Conservation (phyloP, 805 yeast genomes). For the Candida parachauliodes region DNA sequence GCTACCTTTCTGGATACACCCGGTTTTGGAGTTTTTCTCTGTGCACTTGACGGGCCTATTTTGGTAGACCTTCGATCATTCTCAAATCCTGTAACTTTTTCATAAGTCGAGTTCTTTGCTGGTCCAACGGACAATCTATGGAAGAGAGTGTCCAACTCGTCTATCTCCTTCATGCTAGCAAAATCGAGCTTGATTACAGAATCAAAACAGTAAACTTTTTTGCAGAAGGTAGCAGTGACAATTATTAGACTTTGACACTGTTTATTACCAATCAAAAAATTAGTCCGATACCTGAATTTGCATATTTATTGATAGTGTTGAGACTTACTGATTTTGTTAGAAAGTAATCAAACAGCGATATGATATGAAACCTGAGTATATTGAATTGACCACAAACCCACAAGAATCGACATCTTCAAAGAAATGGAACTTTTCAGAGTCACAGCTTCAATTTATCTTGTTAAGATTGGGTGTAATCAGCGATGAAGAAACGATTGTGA, state of each 20-base stretch:
- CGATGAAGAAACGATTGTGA: slow-evolving; percentile 14
- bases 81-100: background rate
- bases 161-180: too few relatives aligned
- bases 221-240: too few relatives aligned
- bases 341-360: background rate
- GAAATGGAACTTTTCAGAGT: slow-evolving; percentile 9
- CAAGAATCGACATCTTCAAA: slow-evolving; percentile 1
- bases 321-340: background rate
- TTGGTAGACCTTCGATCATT: background rate
- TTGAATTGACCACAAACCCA: slow-evolving; percentile 13
- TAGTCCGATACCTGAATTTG: too few relatives aligned
- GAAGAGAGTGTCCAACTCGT: background rate
- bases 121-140: too few relatives aligned
- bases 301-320: too few relatives aligned
- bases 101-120: too few relatives aligned
- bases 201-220: too few relatives aligned
- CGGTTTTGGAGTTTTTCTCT: background rate
- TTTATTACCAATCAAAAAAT: too few relatives aligned
- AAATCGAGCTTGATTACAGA: too few relatives aligned
- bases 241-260: too few relatives aligned
- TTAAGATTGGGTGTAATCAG: slow-evolving; percentile 21
- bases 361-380: slow-evolving; percentile 13
- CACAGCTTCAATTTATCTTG: slow-evolving; percentile 15
- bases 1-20: background rate
- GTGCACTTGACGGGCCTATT: background rate